Conservation (phyloP, 805 yeast species). For the Candida nanaspora region DNA sequence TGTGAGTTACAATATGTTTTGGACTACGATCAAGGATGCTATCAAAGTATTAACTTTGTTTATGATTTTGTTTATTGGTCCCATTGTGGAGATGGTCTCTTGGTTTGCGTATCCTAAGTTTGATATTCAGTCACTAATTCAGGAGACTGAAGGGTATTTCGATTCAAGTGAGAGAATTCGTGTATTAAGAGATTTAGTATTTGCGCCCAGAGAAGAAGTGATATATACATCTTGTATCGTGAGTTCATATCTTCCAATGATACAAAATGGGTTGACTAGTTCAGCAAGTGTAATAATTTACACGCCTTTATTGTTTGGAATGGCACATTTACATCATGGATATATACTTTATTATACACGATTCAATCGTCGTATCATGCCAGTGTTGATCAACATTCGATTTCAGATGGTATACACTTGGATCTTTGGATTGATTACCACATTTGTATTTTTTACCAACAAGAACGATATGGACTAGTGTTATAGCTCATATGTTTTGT, state of each 20-base stretch:
- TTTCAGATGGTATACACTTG: conserved; percentile 63
- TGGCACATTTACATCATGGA: conserved; percentile 78
- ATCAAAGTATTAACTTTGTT: conserved; percentile 23
- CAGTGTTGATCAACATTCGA: conserved; percentile 5
- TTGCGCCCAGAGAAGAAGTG: conserved; percentile 82
- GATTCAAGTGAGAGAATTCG: conserved; percentile 12
- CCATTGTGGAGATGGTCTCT: conserved; percentile 30
- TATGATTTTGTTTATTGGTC: conserved; percentile 40
- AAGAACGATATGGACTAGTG: conserved; percentile 47
- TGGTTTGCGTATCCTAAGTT: conserved; percentile 7
- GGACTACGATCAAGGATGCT: background rate
- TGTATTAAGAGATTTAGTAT: conserved; percentile 48
- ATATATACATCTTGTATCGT: conserved; percentile 49
- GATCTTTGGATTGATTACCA: conserved; percentile 63
- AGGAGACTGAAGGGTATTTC: conserved; percentile 4
- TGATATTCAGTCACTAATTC: background rate
- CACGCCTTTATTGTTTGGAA: conserved; percentile 64
- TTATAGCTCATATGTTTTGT: conserved; percentile 58
- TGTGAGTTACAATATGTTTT: no score
- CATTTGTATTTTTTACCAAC: conserved; percentile 46
- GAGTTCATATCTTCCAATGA: conserved; percentile 22
- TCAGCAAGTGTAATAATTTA: conserved; percentile 17
- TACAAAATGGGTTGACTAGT: background rate
- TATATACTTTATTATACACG: conserved; percentile 32
- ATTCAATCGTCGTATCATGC: conserved; percentile 23